Evolutionary conservation across 495 filamentous ascomycete species (phyloP), one percentile per base, ranked within the genome.

Genomic region (Aspergillus ellipticus): DNA sequence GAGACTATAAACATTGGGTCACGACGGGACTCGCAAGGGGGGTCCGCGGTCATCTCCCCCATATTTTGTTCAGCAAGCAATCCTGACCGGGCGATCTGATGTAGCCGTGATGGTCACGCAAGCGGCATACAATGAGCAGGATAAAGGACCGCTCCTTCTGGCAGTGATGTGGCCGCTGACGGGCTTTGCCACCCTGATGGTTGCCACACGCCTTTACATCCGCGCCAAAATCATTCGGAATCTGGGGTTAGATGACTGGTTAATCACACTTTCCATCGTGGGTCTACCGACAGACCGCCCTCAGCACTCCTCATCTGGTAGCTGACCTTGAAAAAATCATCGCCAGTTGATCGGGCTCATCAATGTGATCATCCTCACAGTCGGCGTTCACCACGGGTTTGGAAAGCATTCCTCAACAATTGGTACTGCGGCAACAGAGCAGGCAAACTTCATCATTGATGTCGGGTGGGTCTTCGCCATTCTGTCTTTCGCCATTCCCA

Each of bases 171-270:
- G 71, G 71, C 41, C 61, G 11, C 33, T 74, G 39, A 63, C 58
- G 13, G 48, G 47, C 13, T 39, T 72, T 13, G 67, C 66, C 35
- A 37, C 56, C 1, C 9, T 70, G 0, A 47, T 68, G 8, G 64
- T 74, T 9, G 62, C 67, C 1, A 53, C 71, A 22, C 67, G 79
- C 50, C 64, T 79, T 17, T 80, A 65, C 46, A 74, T 79, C 37
- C 78, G 78, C n/a, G 47, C 66, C 17, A 57, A 63, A 37, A 69
- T 80, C 43, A 53, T 75, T 15, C 62, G 63, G 19, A 74, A 62
- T 26, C 46, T 76, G 3, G 75, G 77, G 19, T 57, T 54, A 46
- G 78, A 80, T 66, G 77, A 81, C 55, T 75, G 71, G 37, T 68
- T 74, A 28, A 73, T 78, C 55, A 59, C 67, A 10, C 50, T 60